Conservation (phyloP, 768 basidiomycete species). For the Panellus pusillus region DNA sequence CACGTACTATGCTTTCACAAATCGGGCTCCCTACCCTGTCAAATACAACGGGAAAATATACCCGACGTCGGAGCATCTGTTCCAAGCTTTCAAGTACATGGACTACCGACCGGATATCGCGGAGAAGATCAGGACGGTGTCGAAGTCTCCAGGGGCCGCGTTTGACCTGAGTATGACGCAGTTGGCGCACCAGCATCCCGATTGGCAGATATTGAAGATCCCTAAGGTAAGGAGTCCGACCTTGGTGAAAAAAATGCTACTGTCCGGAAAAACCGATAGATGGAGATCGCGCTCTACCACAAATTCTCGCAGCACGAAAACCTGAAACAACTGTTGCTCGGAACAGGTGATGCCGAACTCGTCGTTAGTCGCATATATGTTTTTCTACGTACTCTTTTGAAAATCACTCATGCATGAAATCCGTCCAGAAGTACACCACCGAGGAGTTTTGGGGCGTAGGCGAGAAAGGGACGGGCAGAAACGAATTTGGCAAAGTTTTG, state of each 20-base stretch:
- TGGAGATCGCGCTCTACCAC: constrained; percentile 5
- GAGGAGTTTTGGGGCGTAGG: too few species aligned
- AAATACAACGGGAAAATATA: constrained; percentile 42
- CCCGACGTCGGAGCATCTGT: constrained; percentile 54
- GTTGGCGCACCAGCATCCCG: neutral
- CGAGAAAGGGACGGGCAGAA: neutral
- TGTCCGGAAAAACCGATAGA: neutral
- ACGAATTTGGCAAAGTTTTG: neutral
- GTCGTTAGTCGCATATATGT: too few species aligned
- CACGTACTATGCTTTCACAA: neutral
- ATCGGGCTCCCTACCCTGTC: constrained; percentile 42
- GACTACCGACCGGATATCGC: constrained; percentile 6
- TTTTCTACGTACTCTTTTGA: too few species aligned
- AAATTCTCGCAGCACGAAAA: constrained; percentile 7
- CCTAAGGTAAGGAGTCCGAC: neutral
- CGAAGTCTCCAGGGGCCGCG: neutral
- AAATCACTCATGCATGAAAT: too few species aligned
- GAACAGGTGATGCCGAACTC: too few species aligned
- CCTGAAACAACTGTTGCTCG: neutral
- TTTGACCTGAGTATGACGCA: neutral
- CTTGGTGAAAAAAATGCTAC: neutral
- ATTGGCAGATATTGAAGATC: neutral
- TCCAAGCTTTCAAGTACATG: constrained; percentile 37
- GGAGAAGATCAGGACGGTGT: neutral
- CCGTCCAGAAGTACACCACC: too few species aligned